Base-by-base conservation (phyloP, 2,329 filamentous ascomycete species). In the Pestalotiopsis sp. region DNA sequence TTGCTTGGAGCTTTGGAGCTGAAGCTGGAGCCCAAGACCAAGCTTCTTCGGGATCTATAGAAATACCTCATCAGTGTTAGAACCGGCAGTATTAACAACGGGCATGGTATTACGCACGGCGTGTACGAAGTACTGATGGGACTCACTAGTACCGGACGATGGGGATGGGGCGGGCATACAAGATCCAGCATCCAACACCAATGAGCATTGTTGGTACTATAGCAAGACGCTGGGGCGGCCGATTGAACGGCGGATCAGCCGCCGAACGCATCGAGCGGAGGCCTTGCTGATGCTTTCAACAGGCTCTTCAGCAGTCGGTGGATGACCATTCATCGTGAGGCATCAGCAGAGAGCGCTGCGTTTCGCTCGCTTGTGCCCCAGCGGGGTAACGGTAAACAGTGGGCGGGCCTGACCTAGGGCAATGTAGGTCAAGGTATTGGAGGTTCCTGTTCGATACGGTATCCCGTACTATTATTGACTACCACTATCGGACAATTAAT, bases 331-430 rank as follows among this genome's bases (percentile, higher is more conserved):
- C 59, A 62, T 36, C 59, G 59, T 36, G 31, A 62, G 31, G 13
- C 59, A 36, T 62, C 31, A 62, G 59, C 31, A 62, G 27, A 40
- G 11, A 14, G 31, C 31, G 31, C 59, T 62, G 31, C 31, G 59
- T 40, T 62, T 62, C 31, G 59, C 59, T 62, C 59, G 59, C 59
- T 62, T 62, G 36, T 62, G 59, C 31, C 25, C 36, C 59, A 31
- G 59, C 27, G 59, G 59, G 31, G 59, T 62, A 38, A 20, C 38
- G 27, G n/a, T 59, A 59, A 59, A 59, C 36, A 36, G 27, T 36
- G 31, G 17, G 25, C 25, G 59, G 57, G 57, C 25, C 23, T 59
- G 45, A 52, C 45, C 7, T 23, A 17, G 31, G 13, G 23, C 4
- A 59, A 59, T 9, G 23, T 27, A 13, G 23, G 57, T 52, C n/a